Evolutionary conservation across 257 asterid species (phyloP).

Genomic region (Scutellaria galericulata): DNA sequence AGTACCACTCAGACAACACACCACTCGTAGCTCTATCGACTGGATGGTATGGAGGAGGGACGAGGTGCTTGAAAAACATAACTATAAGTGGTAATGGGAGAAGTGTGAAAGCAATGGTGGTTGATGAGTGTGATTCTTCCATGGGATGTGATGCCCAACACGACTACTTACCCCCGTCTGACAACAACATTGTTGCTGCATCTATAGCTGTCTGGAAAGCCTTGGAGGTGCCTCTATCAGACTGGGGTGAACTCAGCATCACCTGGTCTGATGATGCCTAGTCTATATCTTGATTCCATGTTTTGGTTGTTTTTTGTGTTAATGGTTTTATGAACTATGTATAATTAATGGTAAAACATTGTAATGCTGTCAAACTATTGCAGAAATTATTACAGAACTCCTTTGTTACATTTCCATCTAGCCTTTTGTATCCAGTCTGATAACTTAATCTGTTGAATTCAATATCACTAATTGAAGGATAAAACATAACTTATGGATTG

Average conservation of each 20-base stretch:
- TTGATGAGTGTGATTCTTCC: constrained; percentile 55
- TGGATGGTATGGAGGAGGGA: constrained; percentile 48
- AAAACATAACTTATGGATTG: no score
- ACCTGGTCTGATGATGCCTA: constrained; percentile 35
- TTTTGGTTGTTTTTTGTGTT: no score
- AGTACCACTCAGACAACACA: constrained; percentile 48
- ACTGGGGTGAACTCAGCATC: constrained; percentile 46
- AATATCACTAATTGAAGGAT: no score
- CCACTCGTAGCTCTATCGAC: constrained; percentile 53
- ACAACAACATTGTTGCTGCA: constrained; percentile 53
- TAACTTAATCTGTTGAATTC: no score
- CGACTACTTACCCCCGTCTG: constrained; percentile 56
- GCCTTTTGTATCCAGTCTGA: no score
- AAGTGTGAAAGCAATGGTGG: constrained; percentile 50
- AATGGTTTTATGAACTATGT: no score
- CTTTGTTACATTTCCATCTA: no score
- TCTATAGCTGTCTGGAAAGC: constrained; percentile 55
- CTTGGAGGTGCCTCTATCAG: constrained; percentile 34
- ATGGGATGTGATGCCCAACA: constrained; percentile 53
- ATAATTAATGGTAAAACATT: no score
- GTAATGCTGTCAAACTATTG: no score
- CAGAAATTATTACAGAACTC: no score
- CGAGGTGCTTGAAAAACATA: constrained; percentile 43
- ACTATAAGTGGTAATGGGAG: constrained; percentile 40
- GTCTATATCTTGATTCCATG: not conserved